Evolutionary conservation across 352 stramenopile species (phyloP), one percentile per base, ranked within the genome.

Genomic region (Globisporangium emineosum): DNA sequence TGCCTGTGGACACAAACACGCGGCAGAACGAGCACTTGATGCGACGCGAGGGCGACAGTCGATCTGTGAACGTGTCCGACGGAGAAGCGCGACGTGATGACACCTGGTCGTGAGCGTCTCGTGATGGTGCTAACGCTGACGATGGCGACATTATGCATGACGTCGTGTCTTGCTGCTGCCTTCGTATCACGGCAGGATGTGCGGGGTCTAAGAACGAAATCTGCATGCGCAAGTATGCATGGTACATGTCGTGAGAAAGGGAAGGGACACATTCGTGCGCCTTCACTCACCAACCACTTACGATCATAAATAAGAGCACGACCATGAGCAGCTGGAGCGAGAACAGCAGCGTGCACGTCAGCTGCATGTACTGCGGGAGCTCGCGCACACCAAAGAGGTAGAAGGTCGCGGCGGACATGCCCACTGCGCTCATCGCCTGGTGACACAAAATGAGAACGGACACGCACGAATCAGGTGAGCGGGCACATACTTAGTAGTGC

Each of bases 171-270:
- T 57, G 54, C 57, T 64, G 29, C 47, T 53, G 61, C 21, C 30
- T 23, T 17, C 29, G 53, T 12, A 32, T 52, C 42, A 78, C 70
- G 0, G 70, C 71, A 5, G 66, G 68, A 30, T 81, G 70, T 10
- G 70, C 73, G 5, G 81, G 76, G 47, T 88, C 74, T 27, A 81
- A 66, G 6, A 79, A 56, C 23, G 79, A 85, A 43, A 90, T 90
- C 81, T 90, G 27, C 59, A 56, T 35, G 8, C 19, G 57, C n/a
- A n/a, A n/a, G n/a, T n/a, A n/a, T 45, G 35, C 2, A 29, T 29
- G 3, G 19, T 0, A 56, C 3, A 50, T 3, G 17, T 23, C 10
- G 53, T 13, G 9, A 68, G 43, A 85, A 68, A 13, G 67, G 61
- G 40, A 69, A n/a, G 15, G 9, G 78, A 53, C 32, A 73, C 49